Evolutionary conservation across 441 rosid genomes (phyloP).

Genomic region (Adansonia grandidieri): DNA sequence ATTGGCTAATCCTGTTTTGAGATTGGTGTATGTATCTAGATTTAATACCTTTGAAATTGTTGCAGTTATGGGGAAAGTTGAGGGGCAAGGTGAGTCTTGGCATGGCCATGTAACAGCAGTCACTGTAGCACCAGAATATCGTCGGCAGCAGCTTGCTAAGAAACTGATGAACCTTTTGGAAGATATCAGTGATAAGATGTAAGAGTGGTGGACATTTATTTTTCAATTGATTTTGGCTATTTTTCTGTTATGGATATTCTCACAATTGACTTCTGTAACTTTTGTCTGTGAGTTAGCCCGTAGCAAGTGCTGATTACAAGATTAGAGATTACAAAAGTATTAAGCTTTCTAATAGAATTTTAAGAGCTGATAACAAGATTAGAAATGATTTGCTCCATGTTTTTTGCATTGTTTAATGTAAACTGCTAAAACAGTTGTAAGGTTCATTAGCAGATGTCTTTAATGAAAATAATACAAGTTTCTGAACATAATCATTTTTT

Average conservation of each 20-base stretch:
- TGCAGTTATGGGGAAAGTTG: constrained; percentile 91
- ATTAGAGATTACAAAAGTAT: background rate
- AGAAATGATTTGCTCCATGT: background rate
- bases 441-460: background rate
- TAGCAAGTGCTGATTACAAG: constrained; percentile 10
- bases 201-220: constrained; percentile 26
- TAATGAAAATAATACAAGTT: constrained; percentile 2
- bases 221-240: background rate
- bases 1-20: background rate
- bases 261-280: background rate
- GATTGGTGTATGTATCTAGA: background rate
- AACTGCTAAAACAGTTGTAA: background rate
- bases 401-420: background rate
- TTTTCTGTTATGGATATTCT: background rate
- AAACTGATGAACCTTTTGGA: constrained; percentile 93
- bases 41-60: constrained; percentile 24
- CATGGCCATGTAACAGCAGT: constrained; percentile 91
- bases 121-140: constrained; percentile 84
- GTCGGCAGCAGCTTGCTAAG: constrained; percentile 42
- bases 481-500: background rate
- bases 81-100: constrained; percentile 86
- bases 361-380: background rate
- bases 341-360: background rate
- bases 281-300: too few relatives aligned
- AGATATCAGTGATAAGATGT: constrained; percentile 92